These are phyloP conservation scores for Colletotrichum magnum DNA, from an alignment of 2,329 filamentous ascomycete genomes.

Conservation along the genomic window DNA sequence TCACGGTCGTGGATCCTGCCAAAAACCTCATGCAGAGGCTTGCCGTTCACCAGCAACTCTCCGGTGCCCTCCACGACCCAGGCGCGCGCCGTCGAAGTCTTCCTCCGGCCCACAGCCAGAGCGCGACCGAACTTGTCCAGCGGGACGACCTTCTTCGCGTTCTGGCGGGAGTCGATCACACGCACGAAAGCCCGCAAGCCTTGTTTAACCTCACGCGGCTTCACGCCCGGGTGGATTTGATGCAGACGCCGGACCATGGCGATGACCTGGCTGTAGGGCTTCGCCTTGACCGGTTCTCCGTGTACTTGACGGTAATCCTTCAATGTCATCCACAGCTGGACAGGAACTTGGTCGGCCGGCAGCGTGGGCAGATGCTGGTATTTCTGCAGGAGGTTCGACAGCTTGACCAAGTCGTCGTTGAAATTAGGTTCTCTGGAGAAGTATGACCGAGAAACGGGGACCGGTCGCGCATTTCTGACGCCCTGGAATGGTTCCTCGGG, in stretches of 20 bases:
- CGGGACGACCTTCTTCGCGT: conserved; percentile 71
- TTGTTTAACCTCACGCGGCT: conserved; percentile 77
- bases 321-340: conserved; percentile 85
- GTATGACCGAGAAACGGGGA: conserved; percentile 93
- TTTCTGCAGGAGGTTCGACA: conserved; percentile 80
- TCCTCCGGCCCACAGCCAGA: conserved; percentile 86
- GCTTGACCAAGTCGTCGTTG: conserved; percentile 84
- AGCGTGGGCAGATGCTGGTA: conserved; percentile 82
- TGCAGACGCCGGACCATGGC: conserved; percentile 84
- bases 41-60: conserved; percentile 91
- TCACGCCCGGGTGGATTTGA: conserved; percentile 83
- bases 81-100: conserved; percentile 87
- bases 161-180: conserved; percentile 78
- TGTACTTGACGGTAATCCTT: conserved; percentile 80
- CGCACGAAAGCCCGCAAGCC: conserved; percentile 81
- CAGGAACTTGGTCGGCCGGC: conserved; percentile 74
- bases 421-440: conserved; percentile 90
- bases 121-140: conserved; percentile 86
- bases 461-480: conserved; percentile 74
- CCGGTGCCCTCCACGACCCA: conserved; percentile 94
- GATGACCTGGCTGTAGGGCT: conserved; percentile 85
- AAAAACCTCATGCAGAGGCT: conserved; percentile 85
- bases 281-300: conserved; percentile 80
- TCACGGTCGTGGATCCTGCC: conserved; percentile 93
- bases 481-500: conserved; percentile 49